Conservation (phyloP, 2,329 filamentous ascomycete species). For the Pseudodiploospora longispora region DNA sequence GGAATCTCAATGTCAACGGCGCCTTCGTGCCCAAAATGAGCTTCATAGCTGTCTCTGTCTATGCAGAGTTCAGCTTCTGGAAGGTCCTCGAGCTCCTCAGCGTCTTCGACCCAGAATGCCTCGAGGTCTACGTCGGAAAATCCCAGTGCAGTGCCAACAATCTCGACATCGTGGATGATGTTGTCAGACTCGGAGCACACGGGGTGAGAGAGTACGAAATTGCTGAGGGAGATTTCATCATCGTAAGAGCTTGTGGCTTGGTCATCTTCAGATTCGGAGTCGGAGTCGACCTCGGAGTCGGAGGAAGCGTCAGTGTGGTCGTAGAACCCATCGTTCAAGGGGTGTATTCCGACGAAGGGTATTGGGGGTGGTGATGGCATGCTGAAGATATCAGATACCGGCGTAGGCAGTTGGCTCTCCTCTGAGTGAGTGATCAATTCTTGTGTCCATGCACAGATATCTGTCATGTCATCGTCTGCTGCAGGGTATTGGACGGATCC, state of each 20-base stretch:
- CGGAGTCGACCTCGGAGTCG: slow-evolving; percentile 3
- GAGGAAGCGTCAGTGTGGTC: not conserved
- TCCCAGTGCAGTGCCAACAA: slow-evolving; percentile 9
- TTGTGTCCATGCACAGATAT: not conserved
- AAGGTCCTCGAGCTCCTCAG: slow-evolving; percentile 16
- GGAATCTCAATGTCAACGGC: slow-evolving; percentile 21
- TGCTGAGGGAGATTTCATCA: slow-evolving; percentile 12
- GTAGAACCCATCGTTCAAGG: not conserved
- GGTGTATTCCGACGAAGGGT: slow-evolving; percentile 2
- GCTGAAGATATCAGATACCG: not conserved
- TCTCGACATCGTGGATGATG: slow-evolving; percentile 20
- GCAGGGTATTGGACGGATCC: too few relatives aligned
- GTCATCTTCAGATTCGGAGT: slow-evolving; percentile 1
- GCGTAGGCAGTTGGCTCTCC: not conserved
- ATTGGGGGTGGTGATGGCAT: not conserved
- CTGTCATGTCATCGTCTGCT: not conserved
- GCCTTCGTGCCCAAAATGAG: slow-evolving; percentile 13
- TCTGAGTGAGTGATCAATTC: not conserved
- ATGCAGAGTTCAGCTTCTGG: slow-evolving; percentile 23
- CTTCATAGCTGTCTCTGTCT: slow-evolving; percentile 18
- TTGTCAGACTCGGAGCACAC: slow-evolving; percentile 11
- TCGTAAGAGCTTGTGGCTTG: slow-evolving; percentile 2
- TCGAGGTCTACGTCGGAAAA: slow-evolving; percentile 19
- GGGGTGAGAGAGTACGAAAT: slow-evolving; percentile 12
- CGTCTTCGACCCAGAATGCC: slow-evolving; percentile 19